A percentile compares a stretch with the other conserved stretches of the same genome.
Conservation (phyloP, 2,329 filamentous ascomycete species). For the Penicillium digitatum region DNA sequence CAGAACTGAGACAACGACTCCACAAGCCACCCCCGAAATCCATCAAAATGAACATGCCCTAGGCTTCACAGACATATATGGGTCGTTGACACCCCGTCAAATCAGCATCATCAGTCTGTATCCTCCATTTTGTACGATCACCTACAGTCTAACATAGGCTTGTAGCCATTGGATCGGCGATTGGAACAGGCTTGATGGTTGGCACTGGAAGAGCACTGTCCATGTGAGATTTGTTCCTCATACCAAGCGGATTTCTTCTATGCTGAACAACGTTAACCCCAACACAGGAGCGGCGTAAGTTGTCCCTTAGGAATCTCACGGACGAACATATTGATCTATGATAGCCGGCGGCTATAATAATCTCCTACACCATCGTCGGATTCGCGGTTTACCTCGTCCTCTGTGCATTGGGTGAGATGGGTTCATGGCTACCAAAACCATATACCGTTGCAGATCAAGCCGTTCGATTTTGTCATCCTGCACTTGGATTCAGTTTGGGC, state of each 20-base stretch:
- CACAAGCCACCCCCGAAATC: neutral
- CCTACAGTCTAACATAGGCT: constrained; percentile 2
- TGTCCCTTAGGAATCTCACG: neutral
- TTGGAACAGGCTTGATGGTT: constrained; percentile 33
- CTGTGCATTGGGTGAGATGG: constrained; percentile 75
- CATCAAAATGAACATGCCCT: constrained; percentile 7
- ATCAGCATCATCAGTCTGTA: constrained; percentile 26
- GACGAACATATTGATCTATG: neutral
- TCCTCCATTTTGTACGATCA: neutral
- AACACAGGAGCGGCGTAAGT: constrained; percentile 29
- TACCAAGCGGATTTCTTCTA: neutral
- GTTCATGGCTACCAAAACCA: constrained; percentile 70
- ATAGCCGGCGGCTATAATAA: constrained; percentile 35
- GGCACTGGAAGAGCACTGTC: constrained; percentile 28
- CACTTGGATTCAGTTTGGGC: constrained; percentile 72
- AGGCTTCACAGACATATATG: constrained; percentile 23
- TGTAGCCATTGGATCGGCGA: constrained; percentile 30
- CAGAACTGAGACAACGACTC: neutral
- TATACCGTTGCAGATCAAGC: constrained; percentile 77
- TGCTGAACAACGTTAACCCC: constrained; percentile 1
- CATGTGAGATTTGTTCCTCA: constrained; percentile 18
- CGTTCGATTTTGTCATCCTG: constrained; percentile 71
- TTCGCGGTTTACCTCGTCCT: constrained; percentile 70
- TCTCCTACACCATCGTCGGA: constrained; percentile 38
- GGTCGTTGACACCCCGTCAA: constrained; percentile 17